These are phyloP conservation scores for sweet orange (Citrus sinensis) DNA, from an alignment of 345 rosid species.

Conservation along the genomic window DVS_A1.0 CM039165.1:33212501-33213000, in stretches of 20 bases:
- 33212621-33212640: not conserved
- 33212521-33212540: slow-evolving; percentile 85
- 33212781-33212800: too few relatives aligned
- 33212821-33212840: too few relatives aligned
- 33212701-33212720: too few relatives aligned
- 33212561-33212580: not conserved
- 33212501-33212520: slow-evolving; percentile 94
- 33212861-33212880: not conserved
- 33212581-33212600: not conserved
- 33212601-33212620: not conserved
- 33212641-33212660: slow-evolving; percentile 11
- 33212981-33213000: not conserved
- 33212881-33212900: not conserved
- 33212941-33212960: not conserved
- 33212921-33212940: not conserved
- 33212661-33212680: slow-evolving; percentile 15
- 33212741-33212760: too few relatives aligned
- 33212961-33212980: not conserved
- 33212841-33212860: not conserved
- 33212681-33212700: not conserved
- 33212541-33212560: not conserved
- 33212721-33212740: too few relatives aligned
- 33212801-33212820: too few relatives aligned
- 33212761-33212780: too few relatives aligned
- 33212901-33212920: not conserved